Evolutionary conservation across 192 early-diverging fungal species (phyloP).

Genomic region (Dissophora ornata): DNA sequence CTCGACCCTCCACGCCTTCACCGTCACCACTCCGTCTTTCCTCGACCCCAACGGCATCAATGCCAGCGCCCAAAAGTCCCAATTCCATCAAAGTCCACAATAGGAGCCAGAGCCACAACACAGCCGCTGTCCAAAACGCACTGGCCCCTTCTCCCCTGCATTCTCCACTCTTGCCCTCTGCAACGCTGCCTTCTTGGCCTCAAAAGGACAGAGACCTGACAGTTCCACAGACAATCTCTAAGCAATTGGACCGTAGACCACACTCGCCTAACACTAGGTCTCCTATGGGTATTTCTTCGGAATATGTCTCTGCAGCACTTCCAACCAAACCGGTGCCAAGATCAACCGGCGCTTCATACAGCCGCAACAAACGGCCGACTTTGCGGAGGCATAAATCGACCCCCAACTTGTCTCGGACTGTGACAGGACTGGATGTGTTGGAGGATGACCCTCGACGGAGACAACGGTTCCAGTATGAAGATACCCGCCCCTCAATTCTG

Average conservation of each 20-base stretch:
- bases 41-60: slow-evolving; percentile 10
- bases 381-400: slow-evolving; percentile 31
- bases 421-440: slow-evolving; percentile 35
- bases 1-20: slow-evolving; percentile 39
- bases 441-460: slow-evolving; percentile 41
- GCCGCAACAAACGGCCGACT: slow-evolving; percentile 10
- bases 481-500: too few species aligned
- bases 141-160: slow-evolving; percentile 1
- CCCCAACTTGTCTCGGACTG: slow-evolving; percentile 27
- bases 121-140: not conserved
- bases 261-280: not conserved
- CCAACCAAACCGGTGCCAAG: not conserved
- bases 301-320: not conserved
- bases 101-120: slow-evolving; percentile 7
- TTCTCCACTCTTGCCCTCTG: slow-evolving; percentile 26
- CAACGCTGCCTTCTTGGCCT: slow-evolving; percentile 31
- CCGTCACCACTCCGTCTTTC: slow-evolving; percentile 24
- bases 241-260: not conserved
- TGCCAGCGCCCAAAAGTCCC: not conserved
- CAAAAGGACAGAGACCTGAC: not conserved
- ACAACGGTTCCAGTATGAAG: too few species aligned
- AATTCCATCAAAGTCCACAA: slow-evolving; percentile 3
- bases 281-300: slow-evolving; percentile 10
- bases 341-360: not conserved
- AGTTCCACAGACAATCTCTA: slow-evolving; percentile 3